phyloP scores from a whole-genome alignment of 495 filamentous ascomycete genomes.

The Umbilicaria muhlenbergii region DNA sequence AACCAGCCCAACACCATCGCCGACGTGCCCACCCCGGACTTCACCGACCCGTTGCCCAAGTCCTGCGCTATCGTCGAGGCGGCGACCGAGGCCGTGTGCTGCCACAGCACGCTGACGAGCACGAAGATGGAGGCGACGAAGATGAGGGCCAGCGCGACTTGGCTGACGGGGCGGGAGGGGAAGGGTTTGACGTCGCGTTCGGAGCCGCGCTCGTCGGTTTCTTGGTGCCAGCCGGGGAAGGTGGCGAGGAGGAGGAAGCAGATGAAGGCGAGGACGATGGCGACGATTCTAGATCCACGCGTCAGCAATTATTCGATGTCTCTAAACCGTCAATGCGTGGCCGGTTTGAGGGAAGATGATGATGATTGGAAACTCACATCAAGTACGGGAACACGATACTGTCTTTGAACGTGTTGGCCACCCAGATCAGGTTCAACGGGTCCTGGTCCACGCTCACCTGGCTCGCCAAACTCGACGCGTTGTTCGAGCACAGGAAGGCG shows the following conservation, averaged over 20 bases:
- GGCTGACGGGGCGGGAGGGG: slow-evolving; percentile 51
- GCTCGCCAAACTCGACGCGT: slow-evolving; percentile 47
- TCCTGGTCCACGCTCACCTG: slow-evolving; percentile 50
- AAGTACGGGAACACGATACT: slow-evolving; percentile 56
- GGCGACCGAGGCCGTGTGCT: slow-evolving; percentile 86
- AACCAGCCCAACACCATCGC: slow-evolving; percentile 98
- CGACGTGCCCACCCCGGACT: slow-evolving; percentile 73
- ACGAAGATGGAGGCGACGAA: slow-evolving; percentile 54
- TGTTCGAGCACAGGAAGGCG: slow-evolving; percentile 50
- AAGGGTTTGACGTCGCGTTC: slow-evolving; percentile 51
- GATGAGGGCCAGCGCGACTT: slow-evolving; percentile 49
- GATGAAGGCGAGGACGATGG: slow-evolving; percentile 53
- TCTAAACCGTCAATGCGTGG: no score
- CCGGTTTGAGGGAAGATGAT: neutral
- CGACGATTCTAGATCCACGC: slow-evolving; percentile 60
- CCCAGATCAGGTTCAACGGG: slow-evolving; percentile 56
- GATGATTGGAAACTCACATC: slow-evolving; percentile 20
- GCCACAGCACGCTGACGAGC: slow-evolving; percentile 54
- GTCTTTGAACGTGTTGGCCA: slow-evolving; percentile 58
- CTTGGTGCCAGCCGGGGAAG: slow-evolving; percentile 60
- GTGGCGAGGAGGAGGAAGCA: slow-evolving; percentile 56
- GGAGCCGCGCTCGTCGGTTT: slow-evolving; percentile 36
- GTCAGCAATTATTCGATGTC: no score
- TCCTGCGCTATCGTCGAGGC: slow-evolving; percentile 87
- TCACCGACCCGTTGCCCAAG: slow-evolving; percentile 84